phyloP scores from a whole-genome alignment of 768 basidiomycete genomes.

The Panaeolus papilionaceus region DNA sequence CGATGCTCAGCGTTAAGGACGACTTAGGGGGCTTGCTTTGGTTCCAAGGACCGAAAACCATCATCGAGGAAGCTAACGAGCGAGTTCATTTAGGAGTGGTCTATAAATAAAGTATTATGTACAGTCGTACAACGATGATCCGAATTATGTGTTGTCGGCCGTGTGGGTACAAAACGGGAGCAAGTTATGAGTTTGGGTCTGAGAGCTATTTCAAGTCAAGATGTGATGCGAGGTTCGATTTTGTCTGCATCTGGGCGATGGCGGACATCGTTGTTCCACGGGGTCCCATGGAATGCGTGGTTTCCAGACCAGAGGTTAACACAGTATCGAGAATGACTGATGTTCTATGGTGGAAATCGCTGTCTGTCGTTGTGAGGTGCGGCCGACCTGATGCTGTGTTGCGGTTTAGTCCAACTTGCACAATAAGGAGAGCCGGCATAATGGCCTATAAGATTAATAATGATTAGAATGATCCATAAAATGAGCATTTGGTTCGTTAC shows the following conservation, averaged over 20 bases:
- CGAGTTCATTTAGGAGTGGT: neutral
- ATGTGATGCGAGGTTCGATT: neutral
- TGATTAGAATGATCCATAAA: neutral
- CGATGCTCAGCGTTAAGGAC: too few relatives aligned
- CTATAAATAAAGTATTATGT: neutral
- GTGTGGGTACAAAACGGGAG: neutral
- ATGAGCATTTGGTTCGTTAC: neutral
- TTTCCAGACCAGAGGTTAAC: neutral
- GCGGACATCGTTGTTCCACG: neutral
- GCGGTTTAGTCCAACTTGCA: conserved; percentile 1
- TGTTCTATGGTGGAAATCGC: conserved; percentile 6
- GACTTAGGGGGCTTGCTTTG: too few relatives aligned
- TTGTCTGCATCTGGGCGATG: neutral
- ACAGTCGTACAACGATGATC: neutral
- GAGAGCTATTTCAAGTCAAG: neutral
- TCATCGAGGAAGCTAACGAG: neutral
- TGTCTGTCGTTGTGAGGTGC: conserved; percentile 7
- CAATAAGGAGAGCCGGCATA: conserved; percentile 6
- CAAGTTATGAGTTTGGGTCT: neutral
- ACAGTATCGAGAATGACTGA: neutral
- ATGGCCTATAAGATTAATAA: neutral
- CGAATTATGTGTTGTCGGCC: neutral
- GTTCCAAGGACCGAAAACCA: neutral
- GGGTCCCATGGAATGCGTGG: neutral
- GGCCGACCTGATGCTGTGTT: neutral